Evolutionary conservation across 352 stramenopile species (phyloP).

Genomic region (Lagenidium sp.): DNA sequence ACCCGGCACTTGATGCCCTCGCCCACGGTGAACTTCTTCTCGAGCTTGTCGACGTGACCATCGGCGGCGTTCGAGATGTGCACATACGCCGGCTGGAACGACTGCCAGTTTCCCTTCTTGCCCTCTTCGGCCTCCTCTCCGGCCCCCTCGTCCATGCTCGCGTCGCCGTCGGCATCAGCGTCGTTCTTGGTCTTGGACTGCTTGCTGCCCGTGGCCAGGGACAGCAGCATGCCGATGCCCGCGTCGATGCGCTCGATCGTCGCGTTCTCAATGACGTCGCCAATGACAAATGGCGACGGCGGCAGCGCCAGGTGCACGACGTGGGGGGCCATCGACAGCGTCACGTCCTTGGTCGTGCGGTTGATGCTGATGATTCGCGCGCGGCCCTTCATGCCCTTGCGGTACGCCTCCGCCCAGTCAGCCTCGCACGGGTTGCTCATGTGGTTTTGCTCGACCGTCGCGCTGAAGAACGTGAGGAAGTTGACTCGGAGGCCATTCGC

Average conservation of each 20-base stretch:
- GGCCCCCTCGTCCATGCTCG: conserved; percentile 43
- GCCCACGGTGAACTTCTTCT: conserved; percentile 76
- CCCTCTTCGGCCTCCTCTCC: conserved; percentile 14
- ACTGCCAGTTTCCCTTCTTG: conserved; percentile 53
- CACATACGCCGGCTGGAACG: conserved; percentile 75
- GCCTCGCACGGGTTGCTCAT: conserved; percentile 76
- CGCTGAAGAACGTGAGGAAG: conserved; percentile 85
- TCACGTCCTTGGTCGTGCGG: conserved; percentile 57
- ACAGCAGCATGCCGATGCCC: conserved; percentile 83
- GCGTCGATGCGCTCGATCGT: conserved; percentile 77
- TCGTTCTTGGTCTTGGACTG: conserved; percentile 11
- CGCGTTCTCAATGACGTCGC: conserved; percentile 64
- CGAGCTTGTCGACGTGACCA: conserved; percentile 78
- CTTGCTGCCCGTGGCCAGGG: conserved; percentile 26
- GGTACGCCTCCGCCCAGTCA: conserved; percentile 69
- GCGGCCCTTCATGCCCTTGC: conserved; percentile 75
- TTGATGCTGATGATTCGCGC: conserved; percentile 84
- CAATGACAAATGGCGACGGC: conserved; percentile 41
- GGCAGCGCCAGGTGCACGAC: conserved; percentile 72
- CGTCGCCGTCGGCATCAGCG: conserved; percentile 27
- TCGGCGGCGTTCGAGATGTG: conserved; percentile 86
- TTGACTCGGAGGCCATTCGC: conserved; percentile 80
- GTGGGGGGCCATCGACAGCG: conserved; percentile 82
- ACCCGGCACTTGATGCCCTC: conserved; percentile 60
- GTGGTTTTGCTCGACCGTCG: conserved; percentile 85